These are phyloP conservation scores for Acidiella bohemica DNA, from an alignment of 495 filamentous ascomycete species.

Conservation along the genomic window DNA sequence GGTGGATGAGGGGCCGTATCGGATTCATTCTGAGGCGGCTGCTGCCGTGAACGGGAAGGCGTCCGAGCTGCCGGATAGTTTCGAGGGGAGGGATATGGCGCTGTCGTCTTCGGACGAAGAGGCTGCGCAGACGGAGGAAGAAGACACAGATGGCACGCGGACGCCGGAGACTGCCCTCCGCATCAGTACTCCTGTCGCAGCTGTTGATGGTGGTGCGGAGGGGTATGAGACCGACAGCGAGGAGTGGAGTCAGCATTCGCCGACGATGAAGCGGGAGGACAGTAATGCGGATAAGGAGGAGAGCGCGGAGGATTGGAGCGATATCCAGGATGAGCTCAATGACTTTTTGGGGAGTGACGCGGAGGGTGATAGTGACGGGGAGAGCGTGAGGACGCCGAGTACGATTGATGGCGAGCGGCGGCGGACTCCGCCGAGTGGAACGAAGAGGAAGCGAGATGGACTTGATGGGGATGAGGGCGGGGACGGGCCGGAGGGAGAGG, in stretches of 20 bases:
- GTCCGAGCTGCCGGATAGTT: slow-evolving; percentile 7
- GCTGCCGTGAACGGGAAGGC: slow-evolving; percentile 3
- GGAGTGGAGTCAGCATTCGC: slow-evolving; percentile 5
- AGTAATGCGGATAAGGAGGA: slow-evolving; percentile 32
- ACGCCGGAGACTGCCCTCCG: neutral
- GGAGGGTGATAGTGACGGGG: slow-evolving; percentile 34
- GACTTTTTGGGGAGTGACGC: slow-evolving; percentile 63
- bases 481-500: slow-evolving; percentile 23
- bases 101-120: slow-evolving; percentile 22
- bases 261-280: slow-evolving; percentile 26
- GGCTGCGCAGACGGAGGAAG: slow-evolving; percentile 21
- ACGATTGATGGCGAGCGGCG: neutral
- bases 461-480: slow-evolving; percentile 3
- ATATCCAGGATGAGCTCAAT: slow-evolving; percentile 57
- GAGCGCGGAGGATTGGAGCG: slow-evolving; percentile 46
- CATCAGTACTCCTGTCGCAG: neutral
- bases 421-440: slow-evolving; percentile 12
- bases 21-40: slow-evolving; percentile 29
- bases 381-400: slow-evolving; percentile 6
- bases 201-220: neutral
- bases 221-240: neutral
- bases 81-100: slow-evolving; percentile 15
- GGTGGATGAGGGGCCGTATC: slow-evolving; percentile 60
- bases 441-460: slow-evolving; percentile 21
- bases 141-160: slow-evolving; percentile 1